Evolutionary conservation across 257 asterid species (phyloP).

Genomic region (Anisodus acutangulus): DNA sequence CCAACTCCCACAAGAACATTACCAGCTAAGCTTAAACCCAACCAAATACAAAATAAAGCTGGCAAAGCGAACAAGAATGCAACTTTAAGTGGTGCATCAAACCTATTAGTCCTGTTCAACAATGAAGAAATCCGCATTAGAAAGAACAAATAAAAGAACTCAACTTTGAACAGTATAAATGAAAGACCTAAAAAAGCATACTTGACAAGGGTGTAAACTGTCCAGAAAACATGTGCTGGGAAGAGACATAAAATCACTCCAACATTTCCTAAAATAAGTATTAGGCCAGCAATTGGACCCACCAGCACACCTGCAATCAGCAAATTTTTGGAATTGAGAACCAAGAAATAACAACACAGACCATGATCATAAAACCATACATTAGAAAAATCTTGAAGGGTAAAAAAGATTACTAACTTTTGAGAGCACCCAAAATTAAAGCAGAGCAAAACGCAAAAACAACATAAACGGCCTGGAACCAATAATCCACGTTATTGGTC

Average conservation of each 20-base stretch:
- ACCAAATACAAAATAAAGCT: slow-evolving; percentile 76
- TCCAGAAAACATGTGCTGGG: slow-evolving; percentile 93
- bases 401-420: slow-evolving; percentile 60
- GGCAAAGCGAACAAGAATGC: slow-evolving; percentile 78
- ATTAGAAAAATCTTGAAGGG: neutral
- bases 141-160: neutral
- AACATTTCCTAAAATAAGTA: slow-evolving; percentile 71
- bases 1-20: slow-evolving; percentile 71
- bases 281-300: slow-evolving; percentile 83
- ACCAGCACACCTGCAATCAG: slow-evolving; percentile 67
- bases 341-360: neutral
- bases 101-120: slow-evolving; percentile 62
- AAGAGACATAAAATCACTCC: slow-evolving; percentile 84
- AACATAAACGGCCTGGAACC: slow-evolving; percentile 59
- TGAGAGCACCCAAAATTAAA: slow-evolving; percentile 70
- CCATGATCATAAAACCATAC: neutral
- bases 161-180: too few relatives aligned
- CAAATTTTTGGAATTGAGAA: slow-evolving; percentile 17
- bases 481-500: slow-evolving; percentile 49
- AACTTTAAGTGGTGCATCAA: slow-evolving; percentile 79
- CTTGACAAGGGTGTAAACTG: slow-evolving; percentile 82
- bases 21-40: slow-evolving; percentile 82
- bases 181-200: slow-evolving; percentile 35
- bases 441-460: slow-evolving; percentile 70
- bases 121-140: neutral